These are phyloP conservation scores for Podila verticillata DNA, from an alignment of 192 early-diverging fungal species.

Conservation along the genomic window DNA sequence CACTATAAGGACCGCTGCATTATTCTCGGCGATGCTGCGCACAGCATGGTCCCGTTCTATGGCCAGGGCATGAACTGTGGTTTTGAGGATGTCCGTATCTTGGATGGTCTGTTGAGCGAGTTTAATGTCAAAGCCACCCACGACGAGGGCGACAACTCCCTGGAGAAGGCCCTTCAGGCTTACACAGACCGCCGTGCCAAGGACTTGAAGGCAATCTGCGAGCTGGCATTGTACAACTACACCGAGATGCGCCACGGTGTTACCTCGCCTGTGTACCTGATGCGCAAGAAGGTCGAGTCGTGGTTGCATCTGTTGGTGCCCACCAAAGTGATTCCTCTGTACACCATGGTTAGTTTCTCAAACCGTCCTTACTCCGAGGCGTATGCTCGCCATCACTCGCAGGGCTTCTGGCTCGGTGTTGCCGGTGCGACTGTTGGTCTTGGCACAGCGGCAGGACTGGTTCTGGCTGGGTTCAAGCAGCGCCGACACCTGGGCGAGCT, in stretches of 20 bases:
- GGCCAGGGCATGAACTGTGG: conserved; percentile 99
- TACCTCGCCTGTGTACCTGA: conserved; percentile 73
- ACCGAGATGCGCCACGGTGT: conserved; percentile 93
- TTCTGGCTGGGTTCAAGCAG: conserved; percentile 31
- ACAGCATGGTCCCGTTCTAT: conserved; percentile 99
- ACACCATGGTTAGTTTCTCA: conserved; percentile 96
- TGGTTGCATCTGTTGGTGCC: conserved; percentile 81
- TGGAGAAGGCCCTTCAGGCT: conserved; percentile 69
- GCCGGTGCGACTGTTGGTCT: conserved; percentile 25
- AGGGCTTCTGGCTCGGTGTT: conserved; percentile 61
- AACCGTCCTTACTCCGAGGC: conserved; percentile 87
- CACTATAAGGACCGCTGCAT: conserved; percentile 80
- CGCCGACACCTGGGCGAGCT: conserved; percentile 20
- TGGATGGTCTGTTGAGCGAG: conserved; percentile 68
- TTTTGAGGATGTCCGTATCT: conserved; percentile 88
- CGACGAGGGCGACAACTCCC: conserved; percentile 41
- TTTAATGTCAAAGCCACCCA: conserved; percentile 49
- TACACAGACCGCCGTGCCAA: conserved; percentile 75
- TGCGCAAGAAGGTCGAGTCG: conserved; percentile 84
- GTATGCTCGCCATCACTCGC: conserved; percentile 55
- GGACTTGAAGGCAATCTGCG: conserved; percentile 89
- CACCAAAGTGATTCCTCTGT: conserved; percentile 81
- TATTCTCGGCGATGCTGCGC: conserved; percentile 95
- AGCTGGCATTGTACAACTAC: conserved; percentile 95
- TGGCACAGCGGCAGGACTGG: conserved; percentile 31